Evolutionary conservation across 2,329 filamentous ascomycete species (phyloP).

Genomic region (Elsinoe necatrix): DNA sequence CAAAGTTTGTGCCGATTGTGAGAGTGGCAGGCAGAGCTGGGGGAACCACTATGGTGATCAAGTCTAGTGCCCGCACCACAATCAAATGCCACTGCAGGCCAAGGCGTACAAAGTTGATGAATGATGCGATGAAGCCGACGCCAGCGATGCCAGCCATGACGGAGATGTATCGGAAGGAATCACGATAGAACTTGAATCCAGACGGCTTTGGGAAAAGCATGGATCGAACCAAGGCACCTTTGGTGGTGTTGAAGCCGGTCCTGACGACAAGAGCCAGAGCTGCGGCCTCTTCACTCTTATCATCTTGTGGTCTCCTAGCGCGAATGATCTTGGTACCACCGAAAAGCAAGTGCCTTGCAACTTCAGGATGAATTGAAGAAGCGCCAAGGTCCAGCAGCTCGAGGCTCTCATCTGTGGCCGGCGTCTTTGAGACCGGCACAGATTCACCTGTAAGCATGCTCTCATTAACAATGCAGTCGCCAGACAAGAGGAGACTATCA

Average conservation of each 20-base stretch:
- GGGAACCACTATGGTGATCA: constrained; percentile 96
- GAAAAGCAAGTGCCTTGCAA: constrained; percentile 85
- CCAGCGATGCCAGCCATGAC: constrained; percentile 86
- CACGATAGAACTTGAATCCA: constrained; percentile 96
- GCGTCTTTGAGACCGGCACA: constrained; percentile 87
- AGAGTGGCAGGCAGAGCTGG: constrained; percentile 89
- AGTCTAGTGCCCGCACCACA: constrained; percentile 79
- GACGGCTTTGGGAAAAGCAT: constrained; percentile 99
- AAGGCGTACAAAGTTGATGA: constrained; percentile 85
- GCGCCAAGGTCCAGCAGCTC: constrained; percentile 66
- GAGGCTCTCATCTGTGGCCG: constrained; percentile 74
- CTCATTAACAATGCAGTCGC: constrained; percentile 97
- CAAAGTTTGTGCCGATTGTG: constrained; percentile 95
- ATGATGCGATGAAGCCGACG: constrained; percentile 80
- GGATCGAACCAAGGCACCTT: constrained; percentile 86
- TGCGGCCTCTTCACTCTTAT: constrained; percentile 76
- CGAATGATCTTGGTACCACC: constrained; percentile 93
- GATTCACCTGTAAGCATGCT: constrained; percentile 98
- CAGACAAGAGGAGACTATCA: constrained; percentile 82
- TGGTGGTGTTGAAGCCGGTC: constrained; percentile 96
- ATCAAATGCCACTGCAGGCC: constrained; percentile 82
- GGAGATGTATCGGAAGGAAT: constrained; percentile 94
- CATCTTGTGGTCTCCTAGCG: constrained; percentile 77
- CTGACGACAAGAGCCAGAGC: constrained; percentile 85
- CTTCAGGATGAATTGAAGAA: constrained; percentile 70